A percentile compares a stretch with the other conserved stretches of the same genome.
phyloP scores from a whole-genome alignment of 768 basidiomycete species.

The Termitomyces sp. region DNA sequence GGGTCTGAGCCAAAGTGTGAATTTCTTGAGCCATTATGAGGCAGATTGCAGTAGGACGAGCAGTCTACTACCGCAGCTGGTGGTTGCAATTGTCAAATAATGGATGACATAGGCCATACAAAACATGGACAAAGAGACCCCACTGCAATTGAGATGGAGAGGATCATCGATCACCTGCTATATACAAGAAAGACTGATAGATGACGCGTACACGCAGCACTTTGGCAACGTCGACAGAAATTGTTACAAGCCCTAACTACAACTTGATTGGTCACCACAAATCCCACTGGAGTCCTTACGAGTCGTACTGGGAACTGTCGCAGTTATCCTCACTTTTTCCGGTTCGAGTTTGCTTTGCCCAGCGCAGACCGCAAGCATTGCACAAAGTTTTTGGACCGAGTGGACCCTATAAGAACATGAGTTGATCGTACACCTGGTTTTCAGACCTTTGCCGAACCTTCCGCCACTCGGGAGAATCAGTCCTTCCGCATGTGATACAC shows the following conservation, averaged over 20 bases:
- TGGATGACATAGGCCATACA: background rate
- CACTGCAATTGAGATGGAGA: background rate
- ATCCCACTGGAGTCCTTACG: background rate
- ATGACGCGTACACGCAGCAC: background rate
- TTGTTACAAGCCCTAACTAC: background rate
- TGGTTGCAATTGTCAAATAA: background rate
- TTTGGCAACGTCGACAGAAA: background rate
- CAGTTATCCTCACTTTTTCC: constrained; percentile 33
- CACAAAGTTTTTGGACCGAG: constrained; percentile 96
- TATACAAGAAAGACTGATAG: background rate
- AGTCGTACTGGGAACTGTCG: constrained; percentile 3
- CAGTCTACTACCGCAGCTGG: constrained; percentile 73
- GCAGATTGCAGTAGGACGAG: constrained; percentile 58
- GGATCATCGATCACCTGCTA: background rate
- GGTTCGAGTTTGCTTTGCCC: constrained; percentile 65
- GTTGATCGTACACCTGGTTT: background rate
- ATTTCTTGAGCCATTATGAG: constrained; percentile 61
- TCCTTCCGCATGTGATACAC: constrained; percentile 89
- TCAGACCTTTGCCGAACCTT: constrained; percentile 45
- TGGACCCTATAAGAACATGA: constrained; percentile 57
- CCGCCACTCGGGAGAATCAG: constrained; percentile 97
- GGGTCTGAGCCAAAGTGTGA: constrained; percentile 71
- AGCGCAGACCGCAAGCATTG: constrained; percentile 92
- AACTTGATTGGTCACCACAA: background rate
- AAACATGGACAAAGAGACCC: background rate